Conservation (phyloP, 2,329 filamentous ascomycete species). For the Ceratocystis albifundus region DNA sequence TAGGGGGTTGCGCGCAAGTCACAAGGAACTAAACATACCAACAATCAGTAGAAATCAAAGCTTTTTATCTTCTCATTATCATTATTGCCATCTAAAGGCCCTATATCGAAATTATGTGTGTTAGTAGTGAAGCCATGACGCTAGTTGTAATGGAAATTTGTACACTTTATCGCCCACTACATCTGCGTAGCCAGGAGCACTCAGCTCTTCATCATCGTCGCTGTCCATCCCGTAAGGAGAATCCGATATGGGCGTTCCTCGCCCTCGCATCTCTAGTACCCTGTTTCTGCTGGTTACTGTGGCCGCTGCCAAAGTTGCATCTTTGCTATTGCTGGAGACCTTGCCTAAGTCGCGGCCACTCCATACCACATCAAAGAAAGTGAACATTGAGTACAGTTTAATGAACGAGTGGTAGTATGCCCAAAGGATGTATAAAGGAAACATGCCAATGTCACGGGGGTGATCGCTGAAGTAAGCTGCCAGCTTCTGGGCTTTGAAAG, state of each 20-base stretch:
- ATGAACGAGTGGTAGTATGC: conserved; percentile 47
- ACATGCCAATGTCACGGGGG: conserved; percentile 40
- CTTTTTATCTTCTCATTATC: background rate
- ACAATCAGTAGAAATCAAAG: background rate
- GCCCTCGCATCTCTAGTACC: background rate
- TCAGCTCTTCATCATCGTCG: background rate
- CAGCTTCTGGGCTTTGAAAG: conserved; percentile 48
- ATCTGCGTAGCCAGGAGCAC: background rate
- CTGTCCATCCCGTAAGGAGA: background rate
- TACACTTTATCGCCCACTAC: background rate
- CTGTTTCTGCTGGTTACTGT: background rate
- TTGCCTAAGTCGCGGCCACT: conserved; percentile 21
- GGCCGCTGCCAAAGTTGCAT: background rate
- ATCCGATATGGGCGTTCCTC: background rate
- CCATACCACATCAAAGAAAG: conserved; percentile 39
- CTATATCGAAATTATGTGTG: background rate
- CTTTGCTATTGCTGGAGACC: background rate
- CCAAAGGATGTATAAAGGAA: conserved; percentile 43
- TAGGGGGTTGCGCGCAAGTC: no score
- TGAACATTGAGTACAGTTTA: conserved; percentile 45
- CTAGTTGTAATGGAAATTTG: background rate
- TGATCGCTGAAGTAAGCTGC: conserved; percentile 40
- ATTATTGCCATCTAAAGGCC: background rate
- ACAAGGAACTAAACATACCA: background rate
- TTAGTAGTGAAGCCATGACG: background rate